Base-by-base conservation (phyloP, 805 yeast genomes). In the Zygosaccharomyces rouxii region DNA sequence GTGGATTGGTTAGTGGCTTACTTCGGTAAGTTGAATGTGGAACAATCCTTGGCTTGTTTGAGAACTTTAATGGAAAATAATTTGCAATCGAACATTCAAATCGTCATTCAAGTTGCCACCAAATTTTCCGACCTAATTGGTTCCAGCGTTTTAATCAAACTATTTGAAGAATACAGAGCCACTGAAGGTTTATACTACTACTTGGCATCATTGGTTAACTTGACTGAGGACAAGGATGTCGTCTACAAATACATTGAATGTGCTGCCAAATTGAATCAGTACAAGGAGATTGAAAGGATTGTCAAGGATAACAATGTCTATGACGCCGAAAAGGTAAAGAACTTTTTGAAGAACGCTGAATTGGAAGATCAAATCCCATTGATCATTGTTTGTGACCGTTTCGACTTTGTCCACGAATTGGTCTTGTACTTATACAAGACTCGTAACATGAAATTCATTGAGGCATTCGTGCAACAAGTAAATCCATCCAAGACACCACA, bases 401-500 rank as follows among this genome's bases (percentile, higher is more conserved):
- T 76, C 72, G 76, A 83, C 68, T 94, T 82, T 68, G 89, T 90
- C 47, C 98, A 94, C 68, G 99, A 94, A 69, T 79, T 94, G 72
- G 83, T 94, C 49, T 78, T 94, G 63, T 94, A 86, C 73, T 77
- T 94, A 67, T 94, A 94, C 83, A 94, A 92, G 75, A 87, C 90
- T 72, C 90, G 92, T 70, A 92, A 83, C 72, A 87, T 89, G 81
- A 89, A 94, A 70, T 94, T 92, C 61, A 94, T 94, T 70, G 98
- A 94, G 73, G 96, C 94, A 42, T 94, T 92, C 63, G 99, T 94
- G 48, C 98, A 94, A 74, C 95, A 89, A 67, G 98, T 94, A 45
- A 94, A 94, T 71, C 96, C 99, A 46, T 75, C 95, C 7, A 88
- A 86, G 67, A 88, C 99, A 14, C 95, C 99, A 5, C 95, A 90